phyloP scores from a whole-genome alignment of 1,139 yeast species.

The Scheffersomyces illinoinensis region DNA sequence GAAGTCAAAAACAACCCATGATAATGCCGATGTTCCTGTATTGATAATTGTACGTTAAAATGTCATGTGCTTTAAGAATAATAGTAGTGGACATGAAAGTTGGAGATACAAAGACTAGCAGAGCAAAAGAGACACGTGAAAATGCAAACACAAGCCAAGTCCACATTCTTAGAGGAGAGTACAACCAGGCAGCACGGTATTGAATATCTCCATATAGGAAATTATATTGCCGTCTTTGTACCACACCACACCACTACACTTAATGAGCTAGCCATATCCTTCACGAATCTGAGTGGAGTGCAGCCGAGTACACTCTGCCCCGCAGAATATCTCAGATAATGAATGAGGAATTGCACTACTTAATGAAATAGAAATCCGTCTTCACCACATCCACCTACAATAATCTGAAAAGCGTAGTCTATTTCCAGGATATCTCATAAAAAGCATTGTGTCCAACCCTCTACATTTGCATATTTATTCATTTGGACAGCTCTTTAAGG shows the following conservation, averaged over 20 bases:
- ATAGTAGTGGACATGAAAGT: not conserved
- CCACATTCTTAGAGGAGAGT: not conserved
- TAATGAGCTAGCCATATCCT: not conserved
- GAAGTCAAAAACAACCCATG: not conserved
- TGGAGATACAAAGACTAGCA: not conserved
- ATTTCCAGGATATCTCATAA: not conserved
- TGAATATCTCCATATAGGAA: not conserved
- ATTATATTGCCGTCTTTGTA: not conserved
- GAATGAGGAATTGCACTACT: not conserved
- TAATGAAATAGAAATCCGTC: not conserved
- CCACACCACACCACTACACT: not conserved
- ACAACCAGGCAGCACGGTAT: too few species aligned
- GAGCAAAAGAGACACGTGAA: not conserved
- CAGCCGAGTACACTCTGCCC: not conserved
- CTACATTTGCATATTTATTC: not conserved
- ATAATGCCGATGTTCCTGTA: not conserved
- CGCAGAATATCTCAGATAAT: not conserved
- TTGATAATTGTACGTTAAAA: not conserved
- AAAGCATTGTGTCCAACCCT: not conserved
- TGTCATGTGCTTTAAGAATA: not conserved
- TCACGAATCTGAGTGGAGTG: not conserved
- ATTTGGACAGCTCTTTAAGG: too few species aligned
- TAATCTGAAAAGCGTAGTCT: not conserved
- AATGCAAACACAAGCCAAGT: not conserved
- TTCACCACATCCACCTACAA: not conserved